These are phyloP conservation scores for Zygotorulaspora sp. DNA, from an alignment of 805 yeast genomes.

Conservation along the genomic window DNA sequence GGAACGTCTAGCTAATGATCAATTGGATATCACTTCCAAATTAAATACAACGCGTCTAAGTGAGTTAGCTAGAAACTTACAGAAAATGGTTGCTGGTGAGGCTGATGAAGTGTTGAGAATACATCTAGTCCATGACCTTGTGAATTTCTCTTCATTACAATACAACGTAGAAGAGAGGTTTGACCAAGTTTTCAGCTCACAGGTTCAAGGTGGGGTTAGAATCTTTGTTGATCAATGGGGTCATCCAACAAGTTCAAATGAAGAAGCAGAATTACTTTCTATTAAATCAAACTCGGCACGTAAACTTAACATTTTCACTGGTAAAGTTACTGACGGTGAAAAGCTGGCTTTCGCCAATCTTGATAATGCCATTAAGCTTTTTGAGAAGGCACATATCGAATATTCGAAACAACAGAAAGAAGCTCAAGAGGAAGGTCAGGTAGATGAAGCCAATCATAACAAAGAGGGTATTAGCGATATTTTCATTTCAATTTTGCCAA, in stretches of 20 bases:
- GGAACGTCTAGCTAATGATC: slow-evolving; percentile 36
- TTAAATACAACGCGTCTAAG: slow-evolving; percentile 23
- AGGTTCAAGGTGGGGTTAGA: slow-evolving; percentile 73
- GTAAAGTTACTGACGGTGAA: slow-evolving; percentile 77
- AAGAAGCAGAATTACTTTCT: slow-evolving; percentile 1
- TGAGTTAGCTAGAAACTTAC: slow-evolving; percentile 33
- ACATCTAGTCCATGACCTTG: slow-evolving; percentile 63
- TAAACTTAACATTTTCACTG: slow-evolving; percentile 66
- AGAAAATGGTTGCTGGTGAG: slow-evolving; percentile 35
- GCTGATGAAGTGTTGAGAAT: slow-evolving; percentile 55
- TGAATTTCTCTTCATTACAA: slow-evolving; percentile 44
- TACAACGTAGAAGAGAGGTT: slow-evolving; percentile 47
- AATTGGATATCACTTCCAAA: slow-evolving; percentile 28
- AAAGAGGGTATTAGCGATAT: slow-evolving; percentile 48
- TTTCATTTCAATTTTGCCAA: slow-evolving; percentile 67
- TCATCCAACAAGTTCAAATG: slow-evolving; percentile 23
- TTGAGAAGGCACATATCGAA: slow-evolving; percentile 32
- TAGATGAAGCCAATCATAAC: slow-evolving; percentile 15
- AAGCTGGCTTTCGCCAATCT: slow-evolving; percentile 84
- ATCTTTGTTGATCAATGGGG: slow-evolving; percentile 53
- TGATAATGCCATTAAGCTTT: slow-evolving; percentile 59
- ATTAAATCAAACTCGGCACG: slow-evolving; percentile 25
- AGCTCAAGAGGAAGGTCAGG: slow-evolving; percentile 19
- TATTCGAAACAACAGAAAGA: slow-evolving; percentile 23
- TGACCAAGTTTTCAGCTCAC: slow-evolving; percentile 55